Percentiles rank a stretch among this genome's conserved stretches.
Conservation (phyloP, 2,329 filamentous ascomycete species). For the Aspergillus sp. region DNA sequence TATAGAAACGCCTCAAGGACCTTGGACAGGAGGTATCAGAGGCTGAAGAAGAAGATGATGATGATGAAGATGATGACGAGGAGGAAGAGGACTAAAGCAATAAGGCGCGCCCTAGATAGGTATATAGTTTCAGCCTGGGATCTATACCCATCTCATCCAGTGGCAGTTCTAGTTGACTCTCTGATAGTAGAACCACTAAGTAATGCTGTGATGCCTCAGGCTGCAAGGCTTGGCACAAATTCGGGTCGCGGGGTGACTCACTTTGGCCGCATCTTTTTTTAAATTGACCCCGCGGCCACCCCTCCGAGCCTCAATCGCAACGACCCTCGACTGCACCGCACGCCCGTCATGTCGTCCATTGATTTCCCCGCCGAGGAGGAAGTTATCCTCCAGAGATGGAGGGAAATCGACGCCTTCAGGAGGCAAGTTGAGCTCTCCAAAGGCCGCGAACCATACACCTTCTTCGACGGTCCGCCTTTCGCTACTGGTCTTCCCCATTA, state of each 20-base stretch:
- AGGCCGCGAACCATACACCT: constrained; percentile 81
- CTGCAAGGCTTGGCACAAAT: background rate
- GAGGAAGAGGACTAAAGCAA: constrained; percentile 21
- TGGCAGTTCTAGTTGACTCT: background rate
- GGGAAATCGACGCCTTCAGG: constrained; percentile 86
- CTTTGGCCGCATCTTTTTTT: constrained; percentile 13
- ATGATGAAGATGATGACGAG: constrained; percentile 55
- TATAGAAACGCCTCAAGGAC: constrained; percentile 57
- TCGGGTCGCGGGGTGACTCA: constrained; percentile 12
- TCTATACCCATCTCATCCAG: background rate
- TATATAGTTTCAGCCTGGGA: background rate
- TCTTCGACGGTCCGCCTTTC: constrained; percentile 86
- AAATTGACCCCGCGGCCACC: constrained; percentile 24
- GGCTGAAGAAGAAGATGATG: constrained; percentile 65
- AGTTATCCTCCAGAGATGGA: constrained; percentile 79
- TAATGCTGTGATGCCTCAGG: background rate
- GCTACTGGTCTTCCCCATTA: constrained; percentile 69
- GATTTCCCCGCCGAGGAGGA: constrained; percentile 92
- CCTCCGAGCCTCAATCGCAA: constrained; percentile 15
- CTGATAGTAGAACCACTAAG: background rate
- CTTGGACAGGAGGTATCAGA: constrained; percentile 72
- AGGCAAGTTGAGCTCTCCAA: constrained; percentile 83
- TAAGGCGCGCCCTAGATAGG: background rate
- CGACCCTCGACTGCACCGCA: constrained; percentile 16
- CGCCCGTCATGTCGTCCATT: constrained; percentile 66